Evolutionary conservation across 768 basidiomycete genomes (phyloP).

Genomic region (Hypsizygus marmoreus): DNA sequence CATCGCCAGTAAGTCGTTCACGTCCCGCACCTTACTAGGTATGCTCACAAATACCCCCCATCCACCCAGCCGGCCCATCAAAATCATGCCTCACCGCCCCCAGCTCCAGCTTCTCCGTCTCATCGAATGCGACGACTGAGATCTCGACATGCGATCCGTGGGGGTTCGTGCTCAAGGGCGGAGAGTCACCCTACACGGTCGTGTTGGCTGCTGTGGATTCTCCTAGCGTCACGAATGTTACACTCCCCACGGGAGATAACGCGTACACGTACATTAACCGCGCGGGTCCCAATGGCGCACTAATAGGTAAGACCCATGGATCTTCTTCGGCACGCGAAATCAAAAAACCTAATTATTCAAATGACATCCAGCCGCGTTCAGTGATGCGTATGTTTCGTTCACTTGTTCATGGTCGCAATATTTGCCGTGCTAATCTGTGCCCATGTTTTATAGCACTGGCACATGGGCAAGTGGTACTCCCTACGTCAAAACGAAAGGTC

Average conservation of each 20-base stretch:
- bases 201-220: conserved; percentile 40
- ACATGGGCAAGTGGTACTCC: conserved; percentile 37
- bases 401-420: not conserved
- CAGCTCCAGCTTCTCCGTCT: conserved; percentile 20
- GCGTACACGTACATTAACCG: conserved; percentile 45
- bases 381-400: conserved; percentile 41
- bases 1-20: conserved; percentile 33
- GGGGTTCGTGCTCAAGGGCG: conserved; percentile 46
- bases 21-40: not conserved
- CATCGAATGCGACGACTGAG: conserved; percentile 37
- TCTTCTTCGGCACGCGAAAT: not conserved
- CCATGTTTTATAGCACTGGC: conserved; percentile 39
- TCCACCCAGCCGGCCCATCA: conserved; percentile 14
- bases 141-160: conserved; percentile 48
- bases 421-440: not conserved
- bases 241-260: conserved; percentile 37
- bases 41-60: not conserved
- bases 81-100: conserved; percentile 15
- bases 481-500: conserved; percentile 30
- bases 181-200: conserved; percentile 45
- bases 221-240: conserved; percentile 42
- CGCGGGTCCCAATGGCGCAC: conserved; percentile 32
- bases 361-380: conserved; percentile 33
- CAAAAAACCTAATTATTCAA: conserved; percentile 3
- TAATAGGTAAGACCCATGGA: conserved; percentile 42